Percentiles rank a stretch among this genome's conserved stretches.
These are phyloP conservation scores for Penicillium frequentans DNA, from an alignment of 2,329 filamentous ascomycete genomes.

Conservation along the genomic window DNA sequence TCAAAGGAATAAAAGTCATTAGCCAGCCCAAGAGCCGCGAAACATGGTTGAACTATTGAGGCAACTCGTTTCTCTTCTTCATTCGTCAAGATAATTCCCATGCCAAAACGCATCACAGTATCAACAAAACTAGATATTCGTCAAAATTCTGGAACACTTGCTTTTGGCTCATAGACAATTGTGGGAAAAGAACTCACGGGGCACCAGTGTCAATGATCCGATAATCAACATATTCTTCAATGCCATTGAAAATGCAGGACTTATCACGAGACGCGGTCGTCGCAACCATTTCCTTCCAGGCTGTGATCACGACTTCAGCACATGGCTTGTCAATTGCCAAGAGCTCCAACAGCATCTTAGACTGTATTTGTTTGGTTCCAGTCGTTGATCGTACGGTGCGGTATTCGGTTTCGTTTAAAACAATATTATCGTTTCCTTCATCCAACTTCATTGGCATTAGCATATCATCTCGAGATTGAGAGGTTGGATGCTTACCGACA, in stretches of 20 bases:
- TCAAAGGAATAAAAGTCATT: conserved; percentile 22
- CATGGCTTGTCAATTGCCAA: neutral
- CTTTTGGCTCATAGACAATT: too few species aligned
- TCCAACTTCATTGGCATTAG: too few species aligned
- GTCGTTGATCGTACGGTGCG: conserved; percentile 17
- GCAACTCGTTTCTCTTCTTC: conserved; percentile 4
- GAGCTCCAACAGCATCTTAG: conserved; percentile 18
- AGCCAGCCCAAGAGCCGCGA: conserved; percentile 15
- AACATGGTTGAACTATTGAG: conserved; percentile 13
- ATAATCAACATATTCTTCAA: conserved; percentile 21
- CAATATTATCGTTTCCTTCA: too few species aligned
- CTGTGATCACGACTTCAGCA: conserved; percentile 14
- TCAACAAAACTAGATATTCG: too few species aligned
- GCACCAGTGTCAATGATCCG: conserved; percentile 20
- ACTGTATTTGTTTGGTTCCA: conserved; percentile 20
- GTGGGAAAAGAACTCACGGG: neutral
- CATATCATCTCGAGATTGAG: too few species aligned
- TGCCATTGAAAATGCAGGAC: conserved; percentile 6
- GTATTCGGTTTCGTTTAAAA: conserved; percentile 15
- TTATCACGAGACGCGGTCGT: conserved; percentile 19
- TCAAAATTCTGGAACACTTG: too few species aligned
- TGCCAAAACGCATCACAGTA: too few species aligned
- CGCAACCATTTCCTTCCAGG: conserved; percentile 19
- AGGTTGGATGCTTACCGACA: too few species aligned
- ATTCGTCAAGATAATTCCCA: too few species aligned